Evolutionary conservation across 2,329 filamentous ascomycete species (phyloP).

Genomic region (Bipolaris cookei): DNA sequence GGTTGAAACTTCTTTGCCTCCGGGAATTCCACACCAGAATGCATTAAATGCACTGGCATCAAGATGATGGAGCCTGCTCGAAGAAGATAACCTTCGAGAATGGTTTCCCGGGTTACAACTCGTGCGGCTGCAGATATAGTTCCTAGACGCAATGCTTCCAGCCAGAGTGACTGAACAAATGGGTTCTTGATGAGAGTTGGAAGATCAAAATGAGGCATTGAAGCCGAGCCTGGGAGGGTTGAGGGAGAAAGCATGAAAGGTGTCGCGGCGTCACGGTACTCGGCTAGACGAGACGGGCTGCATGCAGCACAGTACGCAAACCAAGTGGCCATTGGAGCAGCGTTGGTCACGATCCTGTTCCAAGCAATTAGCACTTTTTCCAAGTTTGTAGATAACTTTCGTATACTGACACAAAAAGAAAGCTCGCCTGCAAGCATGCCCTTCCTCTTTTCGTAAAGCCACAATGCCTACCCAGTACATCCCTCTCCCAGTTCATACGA

Average conservation of each 20-base stretch:
- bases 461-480: background rate
- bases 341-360: background rate
- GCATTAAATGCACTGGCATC: background rate
- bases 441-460: constrained; percentile 1
- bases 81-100: background rate
- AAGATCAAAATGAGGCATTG: background rate
- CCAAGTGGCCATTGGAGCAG: constrained; percentile 2
- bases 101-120: background rate
- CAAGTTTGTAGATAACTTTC: background rate
- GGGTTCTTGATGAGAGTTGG: background rate
- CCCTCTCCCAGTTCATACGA: constrained; percentile 2
- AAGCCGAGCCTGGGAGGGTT: background rate
- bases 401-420: constrained; percentile 3
- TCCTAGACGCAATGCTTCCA: background rate
- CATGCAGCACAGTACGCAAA: background rate
- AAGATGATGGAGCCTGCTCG: background rate
- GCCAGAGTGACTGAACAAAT: background rate
- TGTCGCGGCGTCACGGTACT: background rate
- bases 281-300: background rate
- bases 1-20: background rate
- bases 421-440: background rate
- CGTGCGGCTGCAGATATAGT: constrained; percentile 1
- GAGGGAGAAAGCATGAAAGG: background rate
- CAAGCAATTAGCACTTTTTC: background rate
- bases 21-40: background rate